A percentile compares a stretch with the other conserved stretches of the same genome.
Conservation (phyloP, 2,329 filamentous ascomycete species). For the Coniochaeta prunicola region DNA sequence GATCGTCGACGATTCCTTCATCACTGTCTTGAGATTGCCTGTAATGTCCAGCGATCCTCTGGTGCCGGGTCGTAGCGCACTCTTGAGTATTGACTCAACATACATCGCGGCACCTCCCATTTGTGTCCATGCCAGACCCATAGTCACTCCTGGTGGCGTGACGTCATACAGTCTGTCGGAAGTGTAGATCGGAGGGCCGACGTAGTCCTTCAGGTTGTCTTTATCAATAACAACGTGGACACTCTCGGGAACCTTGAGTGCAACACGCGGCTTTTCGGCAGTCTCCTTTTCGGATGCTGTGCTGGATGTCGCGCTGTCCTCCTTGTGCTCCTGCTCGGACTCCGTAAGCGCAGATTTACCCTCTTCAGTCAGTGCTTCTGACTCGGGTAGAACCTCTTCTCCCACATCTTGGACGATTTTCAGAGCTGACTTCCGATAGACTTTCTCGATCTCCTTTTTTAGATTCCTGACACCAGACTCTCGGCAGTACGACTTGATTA, state of each 20-base stretch:
- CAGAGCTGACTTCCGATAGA: slow-evolving; percentile 92
- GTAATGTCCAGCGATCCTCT: slow-evolving; percentile 81
- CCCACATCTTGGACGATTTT: slow-evolving; percentile 96
- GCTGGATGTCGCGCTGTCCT: slow-evolving; percentile 18
- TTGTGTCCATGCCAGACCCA: slow-evolving; percentile 97
- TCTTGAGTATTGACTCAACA: slow-evolving; percentile 92
- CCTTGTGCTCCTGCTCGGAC: slow-evolving; percentile 43
- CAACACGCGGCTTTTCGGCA: slow-evolving; percentile 64
- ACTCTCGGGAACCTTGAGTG: slow-evolving; percentile 74
- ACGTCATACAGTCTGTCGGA: slow-evolving; percentile 92
- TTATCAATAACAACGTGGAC: slow-evolving; percentile 84
- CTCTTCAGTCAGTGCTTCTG: slow-evolving; percentile 75
- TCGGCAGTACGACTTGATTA: slow-evolving; percentile 97
- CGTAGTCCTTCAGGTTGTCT: slow-evolving; percentile 91
- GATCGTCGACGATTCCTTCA: slow-evolving; percentile 95
- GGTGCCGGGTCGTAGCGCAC: slow-evolving; percentile 64
- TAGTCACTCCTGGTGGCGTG: slow-evolving; percentile 88
- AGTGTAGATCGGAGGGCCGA: slow-evolving; percentile 91
- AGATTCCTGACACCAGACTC: slow-evolving; percentile 95
- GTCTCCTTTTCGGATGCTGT: slow-evolving; percentile 50
- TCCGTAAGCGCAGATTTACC: slow-evolving; percentile 72
- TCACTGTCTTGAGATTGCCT: slow-evolving; percentile 89
- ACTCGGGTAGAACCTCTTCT: slow-evolving; percentile 73
- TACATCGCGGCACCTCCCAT: slow-evolving; percentile 96
- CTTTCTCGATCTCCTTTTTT: slow-evolving; percentile 99